These are phyloP conservation scores for Zopfochytrium polystomum DNA, from an alignment of 371 early-diverging fungal genomes.

Conservation along the genomic window DNA sequence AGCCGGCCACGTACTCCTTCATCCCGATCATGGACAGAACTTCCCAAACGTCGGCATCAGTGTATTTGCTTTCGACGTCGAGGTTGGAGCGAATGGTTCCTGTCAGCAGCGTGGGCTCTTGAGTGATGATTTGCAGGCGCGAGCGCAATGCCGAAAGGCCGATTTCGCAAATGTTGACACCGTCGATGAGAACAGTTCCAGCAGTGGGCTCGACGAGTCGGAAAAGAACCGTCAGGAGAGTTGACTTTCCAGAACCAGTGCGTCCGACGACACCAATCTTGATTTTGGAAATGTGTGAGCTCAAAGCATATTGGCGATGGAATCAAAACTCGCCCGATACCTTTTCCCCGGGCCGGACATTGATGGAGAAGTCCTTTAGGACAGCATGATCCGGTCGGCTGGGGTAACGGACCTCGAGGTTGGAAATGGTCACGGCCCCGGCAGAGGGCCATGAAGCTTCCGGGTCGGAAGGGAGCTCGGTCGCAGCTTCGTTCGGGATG, in stretches of 20 bases:
- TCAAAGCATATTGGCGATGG: too few species aligned
- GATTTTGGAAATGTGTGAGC: too few species aligned
- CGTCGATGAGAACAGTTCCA: conserved; percentile 32
- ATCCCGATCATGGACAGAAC: conserved; percentile 37
- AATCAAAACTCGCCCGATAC: conserved; percentile 10
- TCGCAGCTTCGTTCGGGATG: too few species aligned
- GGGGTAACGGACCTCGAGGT: conserved; percentile 24
- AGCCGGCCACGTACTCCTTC: conserved; percentile 29
- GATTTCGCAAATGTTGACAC: conserved; percentile 29
- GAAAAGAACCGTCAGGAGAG: conserved; percentile 77
- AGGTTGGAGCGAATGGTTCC: conserved; percentile 75
- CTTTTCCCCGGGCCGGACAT: conserved; percentile 25
- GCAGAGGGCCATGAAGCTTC: too few species aligned
- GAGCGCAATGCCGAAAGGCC: conserved; percentile 47
- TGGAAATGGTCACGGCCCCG: too few species aligned
- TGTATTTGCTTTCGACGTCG: conserved; percentile 65
- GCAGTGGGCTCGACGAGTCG: too few species aligned
- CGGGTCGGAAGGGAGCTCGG: too few species aligned
- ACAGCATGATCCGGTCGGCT: conserved; percentile 23
- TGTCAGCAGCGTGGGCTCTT: conserved; percentile 64
- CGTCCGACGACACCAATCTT: conserved; percentile 84
- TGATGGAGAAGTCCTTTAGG: conserved; percentile 20
- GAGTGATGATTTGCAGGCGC: conserved; percentile 60
- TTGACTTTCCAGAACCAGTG: too few species aligned
- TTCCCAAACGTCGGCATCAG: too few species aligned